Conservation (phyloP, 2,329 filamentous ascomycete genomes). For the Pseudogymnoascus sp. region DNA sequence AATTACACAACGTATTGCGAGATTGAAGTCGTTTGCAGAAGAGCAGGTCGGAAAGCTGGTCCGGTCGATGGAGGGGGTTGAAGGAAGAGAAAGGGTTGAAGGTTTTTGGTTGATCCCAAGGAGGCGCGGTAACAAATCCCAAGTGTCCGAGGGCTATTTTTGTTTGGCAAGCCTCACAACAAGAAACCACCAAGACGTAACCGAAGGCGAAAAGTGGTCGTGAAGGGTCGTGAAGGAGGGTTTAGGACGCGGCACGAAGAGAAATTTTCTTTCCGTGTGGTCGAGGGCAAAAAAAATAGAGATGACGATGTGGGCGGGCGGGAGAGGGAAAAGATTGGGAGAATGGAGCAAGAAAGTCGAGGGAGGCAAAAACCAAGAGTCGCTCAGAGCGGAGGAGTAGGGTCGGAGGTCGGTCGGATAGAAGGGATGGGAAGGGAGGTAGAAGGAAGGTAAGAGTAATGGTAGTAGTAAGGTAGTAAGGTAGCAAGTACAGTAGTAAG, state of each 20-base stretch:
- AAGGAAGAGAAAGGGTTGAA: background rate
- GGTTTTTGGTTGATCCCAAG: background rate
- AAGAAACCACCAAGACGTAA: background rate
- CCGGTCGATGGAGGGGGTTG: background rate
- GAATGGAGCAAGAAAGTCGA: background rate
- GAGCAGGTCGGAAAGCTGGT: background rate
- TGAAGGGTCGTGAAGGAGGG: background rate
- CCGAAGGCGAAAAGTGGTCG: background rate
- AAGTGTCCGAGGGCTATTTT: background rate
- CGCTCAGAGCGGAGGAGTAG: background rate
- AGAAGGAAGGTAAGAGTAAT: background rate
- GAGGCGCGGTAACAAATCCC: background rate
- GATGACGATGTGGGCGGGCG: background rate
- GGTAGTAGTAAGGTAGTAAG: background rate
- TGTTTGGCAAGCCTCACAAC: conserved; percentile 2
- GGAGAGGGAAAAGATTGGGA: background rate
- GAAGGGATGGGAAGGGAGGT: background rate
- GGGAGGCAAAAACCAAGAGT: background rate
- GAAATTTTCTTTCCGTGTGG: background rate
- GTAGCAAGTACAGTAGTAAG: background rate
- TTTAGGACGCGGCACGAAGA: background rate
- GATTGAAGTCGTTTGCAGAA: background rate
- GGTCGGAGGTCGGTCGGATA: background rate
- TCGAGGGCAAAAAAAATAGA: background rate
- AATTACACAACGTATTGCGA: background rate